Base-by-base conservation (phyloP, 176 grass and related monocot species). In the Juncus effusus region DNA sequence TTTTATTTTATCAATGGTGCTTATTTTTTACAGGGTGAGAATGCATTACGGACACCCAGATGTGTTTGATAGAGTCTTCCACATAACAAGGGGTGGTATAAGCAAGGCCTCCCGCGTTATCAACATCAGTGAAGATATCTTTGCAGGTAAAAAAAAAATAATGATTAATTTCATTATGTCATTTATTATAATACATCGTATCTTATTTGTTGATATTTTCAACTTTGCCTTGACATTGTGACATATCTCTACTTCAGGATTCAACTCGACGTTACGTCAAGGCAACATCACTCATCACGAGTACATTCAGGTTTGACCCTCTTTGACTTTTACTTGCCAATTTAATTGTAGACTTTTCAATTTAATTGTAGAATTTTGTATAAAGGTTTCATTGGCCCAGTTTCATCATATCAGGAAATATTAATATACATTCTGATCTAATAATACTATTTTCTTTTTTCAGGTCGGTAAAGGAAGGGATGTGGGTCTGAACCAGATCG, bases 1-100 rank as follows among this genome's bases (percentile, higher is more conserved):
- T 28, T 28, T 28, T 28, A 28, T 47, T 67, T 38, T 42, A 35
- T 65, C 66, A 60, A 35, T 28, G 41, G 10, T 67, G 28, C 54
- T 60, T 28, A 76, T 55, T 38, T 66, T 56, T 74, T 70, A 42
- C 63, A 97, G 93, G 85, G 88, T 97, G 63, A 85, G 93, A 38
- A 97, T 97, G 93, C 93, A 97, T 60, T 97, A 97, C 44, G 93
- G 93, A 14, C 93, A 97, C 84, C 93, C 93, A n/a, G 93, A 97
- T 86, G 82, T 97, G 74, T 97, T 97, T 81, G 88, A 97, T 79
- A 84, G 93, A 58, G 83, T 92, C 89, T 97, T 97, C 77, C 93
- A 97, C 76, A 89, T 97, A 80, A 92, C 93, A 74, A 82, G 93
- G 72, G 93, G 93, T 8, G 93, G 93, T 47, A 84, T 97, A 78